Base-by-base conservation (phyloP, 179 eudicot species). In the Actinidia arguta region DNA sequence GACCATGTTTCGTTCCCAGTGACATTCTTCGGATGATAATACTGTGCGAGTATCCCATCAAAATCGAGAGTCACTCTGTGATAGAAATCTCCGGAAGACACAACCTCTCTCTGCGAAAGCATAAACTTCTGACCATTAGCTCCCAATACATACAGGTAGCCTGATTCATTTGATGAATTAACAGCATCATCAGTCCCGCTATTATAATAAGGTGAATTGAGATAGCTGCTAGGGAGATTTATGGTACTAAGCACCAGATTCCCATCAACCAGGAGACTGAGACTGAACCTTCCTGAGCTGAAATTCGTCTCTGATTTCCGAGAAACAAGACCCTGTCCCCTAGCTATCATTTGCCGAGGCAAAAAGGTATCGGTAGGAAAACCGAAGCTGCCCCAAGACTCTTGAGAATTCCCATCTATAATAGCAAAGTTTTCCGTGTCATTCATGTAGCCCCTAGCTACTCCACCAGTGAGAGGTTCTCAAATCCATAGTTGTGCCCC, bases 361-460 rank as follows among this genome's bases (percentile, higher is more conserved):
- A 81, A 61, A 27, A 81, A 56, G 14, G 83, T 81, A 64, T 81
- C 83, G 10, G 83, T 74, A 0, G 83, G 79, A 12, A 31, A 31
- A 31, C 66, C 20, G 73, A 81, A 81, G 58, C 83, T 81, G 16
- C n/a, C 74, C 79, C 79, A 81, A 48, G 14, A 24, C 71, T 62
- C 62, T 13, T 82, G 69, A 11, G 58, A 63, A 50, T 85, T 64
- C 12, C 84, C 36, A 16, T 61, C 78, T 22, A 72, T 77, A 5
- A 88, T 85, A 42, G 83, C 89, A 72, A 91, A 82, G 68, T 87
- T 85, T 17, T 91, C 94, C 22, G 86, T 81, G 61, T 86, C 78
- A 12, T 68, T 27, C 73, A 68, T 68, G 50, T 68, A 39, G 11
- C 73, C 73, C 6, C 47, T 39, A 68, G 73, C 73, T 17, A 68